Evolutionary conservation across 176 grass and related monocot genomes (phyloP).

Genomic region (Elymus sibiricus): DNA sequence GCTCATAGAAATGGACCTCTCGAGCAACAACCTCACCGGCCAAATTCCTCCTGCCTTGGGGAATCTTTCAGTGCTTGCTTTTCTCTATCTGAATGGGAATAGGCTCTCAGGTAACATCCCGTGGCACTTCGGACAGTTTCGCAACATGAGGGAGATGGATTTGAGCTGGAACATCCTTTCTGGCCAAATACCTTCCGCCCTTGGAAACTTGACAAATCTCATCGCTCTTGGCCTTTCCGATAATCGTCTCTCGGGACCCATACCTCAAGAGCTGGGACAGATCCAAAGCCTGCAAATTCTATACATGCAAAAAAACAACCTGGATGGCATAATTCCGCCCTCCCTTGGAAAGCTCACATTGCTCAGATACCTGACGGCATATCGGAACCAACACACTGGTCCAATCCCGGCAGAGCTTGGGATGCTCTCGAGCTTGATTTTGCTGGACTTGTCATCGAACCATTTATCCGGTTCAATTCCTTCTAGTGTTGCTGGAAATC

Average conservation of each 20-base stretch:
- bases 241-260: slow-evolving; percentile 17
- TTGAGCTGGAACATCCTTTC: not conserved
- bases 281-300: not conserved
- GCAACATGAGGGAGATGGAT: not conserved
- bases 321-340: not conserved
- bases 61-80: not conserved
- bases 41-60: slow-evolving; percentile 3
- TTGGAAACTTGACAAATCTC: slow-evolving; percentile 27
- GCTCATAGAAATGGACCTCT: not conserved
- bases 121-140: not conserved
- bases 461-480: not conserved
- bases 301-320: not conserved
- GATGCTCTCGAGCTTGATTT: not conserved
- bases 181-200: not conserved
- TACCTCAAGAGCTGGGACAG: slow-evolving; percentile 17
- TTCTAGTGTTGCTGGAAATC: not conserved
- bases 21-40: slow-evolving; percentile 11
- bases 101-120: not conserved
- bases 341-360: slow-evolving; percentile 12
- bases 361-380: too few relatives aligned
- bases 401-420: not conserved
- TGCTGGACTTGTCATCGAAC: not conserved
- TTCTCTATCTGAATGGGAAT: not conserved
- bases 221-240: not conserved
- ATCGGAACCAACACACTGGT: not conserved